Percentiles rank a stretch among this genome's conserved stretches.
Conservation (phyloP, 2,329 filamentous ascomycete species). For the Colletotrichum theobromicola region DNA sequence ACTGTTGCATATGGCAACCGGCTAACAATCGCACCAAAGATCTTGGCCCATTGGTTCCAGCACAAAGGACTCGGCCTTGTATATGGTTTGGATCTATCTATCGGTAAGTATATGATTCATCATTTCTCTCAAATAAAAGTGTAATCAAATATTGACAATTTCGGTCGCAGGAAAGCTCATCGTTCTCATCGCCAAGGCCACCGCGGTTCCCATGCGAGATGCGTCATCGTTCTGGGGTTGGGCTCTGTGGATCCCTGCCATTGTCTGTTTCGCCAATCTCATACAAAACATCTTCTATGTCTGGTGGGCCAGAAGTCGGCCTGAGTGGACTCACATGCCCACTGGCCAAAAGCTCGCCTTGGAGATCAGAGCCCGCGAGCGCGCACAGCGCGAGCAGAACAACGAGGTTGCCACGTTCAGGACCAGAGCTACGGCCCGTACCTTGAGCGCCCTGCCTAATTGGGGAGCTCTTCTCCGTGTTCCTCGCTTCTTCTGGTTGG, state of each 20-base stretch:
- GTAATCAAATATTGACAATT: neutral
- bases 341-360: conserved; percentile 19
- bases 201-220: conserved; percentile 31
- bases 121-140: neutral
- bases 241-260: conserved; percentile 30
- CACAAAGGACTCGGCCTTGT: conserved; percentile 26
- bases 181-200: conserved; percentile 27
- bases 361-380: neutral
- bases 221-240: conserved; percentile 31
- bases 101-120: conserved; percentile 10
- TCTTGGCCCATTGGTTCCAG: conserved; percentile 31
- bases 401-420: neutral
- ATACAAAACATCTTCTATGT: conserved; percentile 27
- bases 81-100: conserved; percentile 27
- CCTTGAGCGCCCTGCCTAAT: neutral
- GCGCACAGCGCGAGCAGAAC: neutral
- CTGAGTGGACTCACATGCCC: conserved; percentile 28
- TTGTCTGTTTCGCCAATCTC: conserved; percentile 26
- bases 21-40: conserved; percentile 6
- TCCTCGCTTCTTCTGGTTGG: conserved; percentile 29
- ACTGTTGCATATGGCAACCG: too few species aligned
- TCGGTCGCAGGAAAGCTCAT: conserved; percentile 24
- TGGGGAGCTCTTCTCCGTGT: conserved; percentile 17
- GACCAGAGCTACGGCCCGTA: neutral
- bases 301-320: conserved; percentile 26